Base-by-base conservation (phyloP, 768 basidiomycete species). In the Coprinopsis sp. region DNA sequence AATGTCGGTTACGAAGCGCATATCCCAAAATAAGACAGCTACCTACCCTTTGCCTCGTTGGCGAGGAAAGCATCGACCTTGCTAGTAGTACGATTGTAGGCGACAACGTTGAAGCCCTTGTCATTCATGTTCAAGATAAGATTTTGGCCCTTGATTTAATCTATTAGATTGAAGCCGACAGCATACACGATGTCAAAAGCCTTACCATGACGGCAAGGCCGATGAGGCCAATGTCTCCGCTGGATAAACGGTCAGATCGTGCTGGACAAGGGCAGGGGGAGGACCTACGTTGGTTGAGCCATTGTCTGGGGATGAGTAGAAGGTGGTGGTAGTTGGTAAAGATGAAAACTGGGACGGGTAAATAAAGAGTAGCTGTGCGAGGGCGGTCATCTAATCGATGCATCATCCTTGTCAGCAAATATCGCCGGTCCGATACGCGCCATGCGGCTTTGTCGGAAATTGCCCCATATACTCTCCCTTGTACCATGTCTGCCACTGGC, bases 191-290 rank as follows among this genome's bases (percentile, higher is more conserved):
- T 47, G 48, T 65, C 76, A 40, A 33, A 48, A n/a, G n/a, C n/a
- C n/a, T n/a, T 65, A 94, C 93, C 93, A 97, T 97, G 75, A 97
- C 93, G 76, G 93, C 93, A 63, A 97, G 77, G 75, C 93, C 93
- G 73, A 96, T 96, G 68, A 96, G 89, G 67, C 93, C 93, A 70
- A 96, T 93, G 71, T 97, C 94, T 72, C 91, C 92, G 63, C 92
- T 95, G 33, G 43, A 54, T 50, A 47, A 36, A 29, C 23, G 30
- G 47, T 51, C 38, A 53, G 56, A 42, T 22, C 36, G 42, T 28
- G 13, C 42, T 28, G 21, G 22, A 23, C 36, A 39, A n/a, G 33
- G 46, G 14, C n/a, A 36, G 30, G n/a, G 25, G 34, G 38, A 34
- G 27, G 38, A 61, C 59, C 33, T 54, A 64, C 65, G 61, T 62